These are phyloP conservation scores for Przewalskia tangutica DNA, from an alignment of 257 asterid genomes.

Conservation along the genomic window DNA sequence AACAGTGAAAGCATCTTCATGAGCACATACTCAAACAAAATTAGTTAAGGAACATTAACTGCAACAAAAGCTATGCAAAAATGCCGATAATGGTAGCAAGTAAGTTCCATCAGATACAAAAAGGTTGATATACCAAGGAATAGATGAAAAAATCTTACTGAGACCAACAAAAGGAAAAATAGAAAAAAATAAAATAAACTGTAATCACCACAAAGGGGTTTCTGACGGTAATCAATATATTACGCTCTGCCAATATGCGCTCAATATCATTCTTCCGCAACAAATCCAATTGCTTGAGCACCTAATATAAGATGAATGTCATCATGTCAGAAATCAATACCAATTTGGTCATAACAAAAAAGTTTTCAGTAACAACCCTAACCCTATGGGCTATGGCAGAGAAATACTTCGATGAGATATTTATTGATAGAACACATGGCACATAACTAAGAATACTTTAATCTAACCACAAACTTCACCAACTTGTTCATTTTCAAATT, in stretches of 20 bases:
- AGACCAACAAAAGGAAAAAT: conserved; percentile 9
- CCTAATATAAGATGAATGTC: conserved; percentile 43
- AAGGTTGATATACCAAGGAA: background rate
- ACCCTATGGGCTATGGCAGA: no score
- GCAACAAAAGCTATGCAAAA: background rate
- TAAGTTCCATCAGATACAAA: background rate
- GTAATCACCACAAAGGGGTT: conserved; percentile 87
- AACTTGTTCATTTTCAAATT: background rate
- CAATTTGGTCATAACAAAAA: background rate
- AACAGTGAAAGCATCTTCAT: conserved; percentile 9
- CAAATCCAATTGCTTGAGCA: conserved; percentile 86
- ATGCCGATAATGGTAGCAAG: background rate
- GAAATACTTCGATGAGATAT: background rate
- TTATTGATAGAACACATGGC: background rate
- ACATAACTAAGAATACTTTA: background rate
- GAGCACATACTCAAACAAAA: conserved; percentile 7
- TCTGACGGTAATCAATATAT: conserved; percentile 85
- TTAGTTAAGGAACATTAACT: background rate
- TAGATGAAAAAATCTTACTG: background rate
- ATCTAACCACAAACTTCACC: conserved; percentile 1
- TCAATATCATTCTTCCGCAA: conserved; percentile 91
- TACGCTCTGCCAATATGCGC: conserved; percentile 93
- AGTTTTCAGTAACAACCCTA: background rate
- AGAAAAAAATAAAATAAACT: background rate
- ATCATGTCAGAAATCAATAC: conserved; percentile 14